Evolutionary conservation across 2,329 filamentous ascomycete genomes (phyloP), one percentile per base, ranked within the genome.

Genomic region (Zymoseptoria ardabiliae): DNA sequence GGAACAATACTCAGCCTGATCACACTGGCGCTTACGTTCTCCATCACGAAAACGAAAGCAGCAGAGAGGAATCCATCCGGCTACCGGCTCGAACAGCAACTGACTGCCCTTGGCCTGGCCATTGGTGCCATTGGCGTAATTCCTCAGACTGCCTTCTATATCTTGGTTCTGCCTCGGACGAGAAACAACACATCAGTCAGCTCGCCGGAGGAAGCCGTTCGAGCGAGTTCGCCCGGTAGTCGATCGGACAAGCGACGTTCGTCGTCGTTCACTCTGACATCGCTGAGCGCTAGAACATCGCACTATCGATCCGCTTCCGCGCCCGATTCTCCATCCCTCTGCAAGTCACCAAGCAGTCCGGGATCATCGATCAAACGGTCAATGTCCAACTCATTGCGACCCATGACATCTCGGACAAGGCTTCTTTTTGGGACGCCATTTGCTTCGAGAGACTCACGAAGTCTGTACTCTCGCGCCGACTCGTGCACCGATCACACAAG

Each of bases 371-470:
- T 66, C 11, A 61, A 68, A 52, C 54, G 65, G 21, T 72, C 70
- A 4, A 56, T 68, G 25, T 54, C 60, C 21, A 65, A 69, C 19
- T 63, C 62, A 21, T 48, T 84, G 13, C 80, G 82, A 4, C 83
- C 85, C 5, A 79, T 82, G 51, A 79, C 79, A 1, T 86, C 84
- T 48, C 82, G 76, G 69, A 83, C 81, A 2, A 78, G 78, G 53
- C 74, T 87, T 35, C 72, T 87, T 1, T 76, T 81, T 21, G 71
- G 78, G 2, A 65, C 74, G 6, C 85, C 84, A 0, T 70, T 81
- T 9, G 80, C 82, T 5, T 81, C 64, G n/a, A 71, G 68, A 55
- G 68, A 69, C 35, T 63, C 68, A 7, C 61, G 63, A 53, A 66
- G 67, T 54, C 53, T 75, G 30, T 73, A 73, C 25, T 59, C 61